phyloP scores from a whole-genome alignment of 495 filamentous ascomycete genomes.

The Chaetomium cochliodes region DNA sequence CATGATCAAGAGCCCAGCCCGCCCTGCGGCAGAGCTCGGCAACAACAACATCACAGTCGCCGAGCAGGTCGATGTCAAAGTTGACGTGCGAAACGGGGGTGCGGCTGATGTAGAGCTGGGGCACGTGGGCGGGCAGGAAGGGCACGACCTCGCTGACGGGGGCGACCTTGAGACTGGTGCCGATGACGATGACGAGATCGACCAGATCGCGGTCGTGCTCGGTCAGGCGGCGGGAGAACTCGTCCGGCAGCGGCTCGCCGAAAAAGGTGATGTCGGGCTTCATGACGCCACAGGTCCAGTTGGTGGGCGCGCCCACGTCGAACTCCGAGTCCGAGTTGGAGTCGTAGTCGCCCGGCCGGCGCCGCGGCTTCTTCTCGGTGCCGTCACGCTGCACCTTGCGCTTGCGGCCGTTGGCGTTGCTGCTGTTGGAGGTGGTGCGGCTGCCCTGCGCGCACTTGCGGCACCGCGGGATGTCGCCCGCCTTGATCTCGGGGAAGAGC shows the following conservation, averaged over 20 bases:
- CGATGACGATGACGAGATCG: conserved; percentile 95
- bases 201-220: conserved; percentile 74
- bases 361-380: conserved; percentile 57
- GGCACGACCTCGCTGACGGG: conserved; percentile 90
- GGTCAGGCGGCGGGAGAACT: conserved; percentile 77
- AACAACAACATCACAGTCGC: conserved; percentile 90
- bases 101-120: conserved; percentile 91
- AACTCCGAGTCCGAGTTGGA: conserved; percentile 71
- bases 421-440: conserved; percentile 37
- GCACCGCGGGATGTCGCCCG: conserved; percentile 68
- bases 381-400: conserved; percentile 71
- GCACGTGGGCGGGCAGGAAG: conserved; percentile 71
- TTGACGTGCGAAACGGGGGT: conserved; percentile 84
- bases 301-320: conserved; percentile 53
- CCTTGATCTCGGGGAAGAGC: conserved; percentile 76
- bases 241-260: conserved; percentile 80
- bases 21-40: conserved; percentile 81
- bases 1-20: conserved; percentile 84
- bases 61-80: conserved; percentile 92
- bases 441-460: conserved; percentile 55
- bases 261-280: conserved; percentile 99
- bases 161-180: conserved; percentile 93
- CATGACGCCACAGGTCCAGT: conserved; percentile 69
- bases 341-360: conserved; percentile 58
- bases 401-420: conserved; percentile 49